Evolutionary conservation across 2,329 filamentous ascomycete genomes (phyloP).

Genomic region (Claviceps pazoutovae): DNA sequence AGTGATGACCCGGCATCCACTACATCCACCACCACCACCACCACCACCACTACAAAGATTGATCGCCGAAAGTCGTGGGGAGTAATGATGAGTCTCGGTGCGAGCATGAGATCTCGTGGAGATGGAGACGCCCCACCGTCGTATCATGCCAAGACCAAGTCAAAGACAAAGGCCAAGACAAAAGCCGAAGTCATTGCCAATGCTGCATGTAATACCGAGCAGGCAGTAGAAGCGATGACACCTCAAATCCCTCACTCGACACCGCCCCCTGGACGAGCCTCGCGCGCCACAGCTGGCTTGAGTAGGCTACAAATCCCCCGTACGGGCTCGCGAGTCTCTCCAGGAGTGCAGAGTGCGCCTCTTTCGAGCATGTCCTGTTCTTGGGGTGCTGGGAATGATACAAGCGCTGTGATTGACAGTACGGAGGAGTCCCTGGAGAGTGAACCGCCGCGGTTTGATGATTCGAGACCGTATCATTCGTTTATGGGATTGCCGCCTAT

Average conservation of each 20-base stretch:
- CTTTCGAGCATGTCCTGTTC: neutral
- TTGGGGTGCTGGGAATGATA: neutral
- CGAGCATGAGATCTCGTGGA: constrained; percentile 15
- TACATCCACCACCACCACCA: neutral
- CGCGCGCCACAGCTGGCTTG: constrained; percentile 6
- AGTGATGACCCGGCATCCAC: constrained; percentile 22
- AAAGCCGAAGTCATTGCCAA: neutral
- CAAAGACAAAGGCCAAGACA: neutral
- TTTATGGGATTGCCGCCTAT: constrained; percentile 47
- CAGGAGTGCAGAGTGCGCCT: neutral
- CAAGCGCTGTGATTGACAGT: neutral
- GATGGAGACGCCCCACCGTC: constrained; percentile 11
- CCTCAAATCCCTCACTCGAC: constrained; percentile 1
- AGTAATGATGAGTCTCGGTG: constrained; percentile 21
- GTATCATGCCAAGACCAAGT: neutral
- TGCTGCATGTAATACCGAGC: neutral
- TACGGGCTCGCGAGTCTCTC: neutral
- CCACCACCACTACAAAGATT: constrained; percentile 12
- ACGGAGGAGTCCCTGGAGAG: constrained; percentile 8
- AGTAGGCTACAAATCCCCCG: constrained; percentile 7
- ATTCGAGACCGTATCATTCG: constrained; percentile 31
- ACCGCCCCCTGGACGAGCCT: neutral
- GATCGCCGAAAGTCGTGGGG: constrained; percentile 33
- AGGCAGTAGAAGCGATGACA: constrained; percentile 1
- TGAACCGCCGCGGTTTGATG: constrained; percentile 10